Evolutionary conservation across 768 basidiomycete genomes (phyloP), one percentile per base, ranked within the genome.

Genomic region (Auriscalpium vulgare): DNA sequence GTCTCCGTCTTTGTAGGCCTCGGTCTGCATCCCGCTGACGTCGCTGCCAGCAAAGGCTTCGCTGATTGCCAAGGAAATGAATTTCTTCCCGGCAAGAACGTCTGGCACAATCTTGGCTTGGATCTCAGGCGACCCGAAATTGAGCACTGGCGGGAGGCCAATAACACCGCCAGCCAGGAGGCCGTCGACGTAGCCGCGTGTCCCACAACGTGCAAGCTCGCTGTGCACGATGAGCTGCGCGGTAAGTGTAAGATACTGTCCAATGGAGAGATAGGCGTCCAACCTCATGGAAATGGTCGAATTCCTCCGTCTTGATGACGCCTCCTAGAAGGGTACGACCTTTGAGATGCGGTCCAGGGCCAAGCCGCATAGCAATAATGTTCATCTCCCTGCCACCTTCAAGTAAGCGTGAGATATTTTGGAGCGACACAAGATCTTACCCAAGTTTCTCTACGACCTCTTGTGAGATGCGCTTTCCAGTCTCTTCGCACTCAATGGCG

Each of bases 271-370:
- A 13, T 23, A 23, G 36, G 36, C 47, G 2, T 16, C 38, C 4
- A n/a, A 85, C 87, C 75, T 91, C 95, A 65, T 97, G 87, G 78
- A 98, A 98, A 66, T 95, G 94, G 69, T 97, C 91, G 63, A 88
- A 97, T 62, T 94, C 86, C 65, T 91, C 89, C 4, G 88, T 83
- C 51, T 81, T 81, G 47, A 91, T 78, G 17, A 83, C 69, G 10
- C 91, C 92, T 29, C 82, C 87, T 71, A 93, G 83, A 1, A 97
- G 71, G 10, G 74, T 81, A 40, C 81, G 78, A 0, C 93, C 91
- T 66, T 88, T 74, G 19, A 97, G 78, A 66, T 95, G 91, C 68
- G 91, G 90, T 17, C 90, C 91, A 3, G 92, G 93, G 2, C 94
- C 94, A 52, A 94, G 77, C 5, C 93, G 82, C 92, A 97, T 95